Percentiles rank a stretch among this genome's conserved stretches.
Conservation (phyloP, 805 yeast species). For the Cyberlindnera euphorbiiphila region DNA sequence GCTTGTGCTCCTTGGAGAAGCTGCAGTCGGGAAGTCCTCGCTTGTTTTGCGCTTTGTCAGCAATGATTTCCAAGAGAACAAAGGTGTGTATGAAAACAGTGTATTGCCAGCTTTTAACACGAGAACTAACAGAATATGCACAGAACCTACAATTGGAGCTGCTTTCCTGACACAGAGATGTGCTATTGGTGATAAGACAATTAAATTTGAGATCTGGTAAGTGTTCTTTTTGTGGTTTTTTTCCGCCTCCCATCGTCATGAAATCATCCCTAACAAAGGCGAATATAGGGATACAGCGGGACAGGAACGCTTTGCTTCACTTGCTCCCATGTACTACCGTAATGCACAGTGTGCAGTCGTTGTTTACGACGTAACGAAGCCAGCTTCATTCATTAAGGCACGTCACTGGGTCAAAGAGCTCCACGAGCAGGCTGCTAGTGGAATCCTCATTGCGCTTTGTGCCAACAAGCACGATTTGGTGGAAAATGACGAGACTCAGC, state of each 20-base stretch:
- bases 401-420: conserved; percentile 97
- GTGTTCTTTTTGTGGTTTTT: conserved; percentile 8
- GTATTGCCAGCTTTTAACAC: conserved; percentile 12
- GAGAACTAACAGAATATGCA: not conserved
- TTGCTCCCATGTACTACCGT: conserved; percentile 96
- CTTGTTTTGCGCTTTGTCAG: conserved; percentile 88
- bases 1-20: conserved; percentile 90
- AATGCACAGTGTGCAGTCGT: conserved; percentile 97
- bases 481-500: conserved; percentile 48
- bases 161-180: conserved; percentile 95
- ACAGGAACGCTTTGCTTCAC: conserved; percentile 91
- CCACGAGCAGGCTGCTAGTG: conserved; percentile 92
- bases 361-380: conserved; percentile 92
- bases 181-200: conserved; percentile 76
- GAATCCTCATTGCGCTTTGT: conserved; percentile 86
- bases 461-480: conserved; percentile 89
- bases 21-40: conserved; percentile 96
- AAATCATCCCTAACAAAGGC: no score
- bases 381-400: conserved; percentile 91
- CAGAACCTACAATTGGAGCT: conserved; percentile 96
- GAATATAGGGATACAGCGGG: conserved; percentile 92
- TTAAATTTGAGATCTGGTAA: conserved; percentile 85
- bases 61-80: conserved; percentile 94
- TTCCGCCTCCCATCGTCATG: no score
- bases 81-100: conserved; percentile 34